A percentile compares a stretch with the other conserved stretches of the same genome.
These are phyloP conservation scores for Heterobasidion annosum DNA, from an alignment of 1,284 basidiomycete genomes.

Conservation along the genomic window DNA sequence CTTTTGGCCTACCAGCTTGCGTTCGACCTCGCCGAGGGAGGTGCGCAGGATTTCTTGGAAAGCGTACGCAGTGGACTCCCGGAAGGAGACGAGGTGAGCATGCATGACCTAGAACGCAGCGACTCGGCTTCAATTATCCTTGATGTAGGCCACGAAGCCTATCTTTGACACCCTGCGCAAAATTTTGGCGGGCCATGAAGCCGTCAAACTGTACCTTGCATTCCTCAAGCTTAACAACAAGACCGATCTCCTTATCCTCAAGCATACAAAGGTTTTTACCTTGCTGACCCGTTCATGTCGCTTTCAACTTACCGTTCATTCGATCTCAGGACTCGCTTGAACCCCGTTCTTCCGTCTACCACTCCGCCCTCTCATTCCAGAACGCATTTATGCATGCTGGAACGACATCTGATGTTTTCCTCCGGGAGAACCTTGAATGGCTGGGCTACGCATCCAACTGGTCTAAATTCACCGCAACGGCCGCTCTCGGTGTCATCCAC, in stretches of 20 bases:
- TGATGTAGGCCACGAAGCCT: slow-evolving; percentile 42
- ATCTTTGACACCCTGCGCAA: slow-evolving; percentile 66
- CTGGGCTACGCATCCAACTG: slow-evolving; percentile 89
- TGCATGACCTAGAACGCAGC: background rate
- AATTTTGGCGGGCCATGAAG: slow-evolving; percentile 84
- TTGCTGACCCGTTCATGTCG: slow-evolving; percentile 2
- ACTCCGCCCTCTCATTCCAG: slow-evolving; percentile 89
- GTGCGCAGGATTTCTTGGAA: slow-evolving; percentile 86
- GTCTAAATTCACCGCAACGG: slow-evolving; percentile 96
- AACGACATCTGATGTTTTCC: slow-evolving; percentile 87
- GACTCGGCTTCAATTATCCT: slow-evolving; percentile 10
- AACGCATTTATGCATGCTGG: slow-evolving; percentile 96
- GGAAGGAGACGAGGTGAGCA: slow-evolving; percentile 51
- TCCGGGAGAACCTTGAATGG: slow-evolving; percentile 94
- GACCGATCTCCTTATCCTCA: slow-evolving; percentile 84
- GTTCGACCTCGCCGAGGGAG: slow-evolving; percentile 90
- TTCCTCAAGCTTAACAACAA: slow-evolving; percentile 93
- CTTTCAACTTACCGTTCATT: too few relatives aligned
- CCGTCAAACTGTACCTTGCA: slow-evolving; percentile 86
- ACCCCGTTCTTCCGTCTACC: slow-evolving; percentile 90
- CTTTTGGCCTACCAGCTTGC: slow-evolving; percentile 88
- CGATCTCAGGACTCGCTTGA: slow-evolving; percentile 77
- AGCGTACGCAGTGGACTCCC: slow-evolving; percentile 57
- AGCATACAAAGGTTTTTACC: slow-evolving; percentile 76
- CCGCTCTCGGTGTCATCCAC: slow-evolving; percentile 92